Percentiles rank a stretch among this genome's conserved stretches.
These are phyloP conservation scores for Podospora australis DNA, from an alignment of 495 filamentous ascomycete genomes.

Conservation along the genomic window DNA sequence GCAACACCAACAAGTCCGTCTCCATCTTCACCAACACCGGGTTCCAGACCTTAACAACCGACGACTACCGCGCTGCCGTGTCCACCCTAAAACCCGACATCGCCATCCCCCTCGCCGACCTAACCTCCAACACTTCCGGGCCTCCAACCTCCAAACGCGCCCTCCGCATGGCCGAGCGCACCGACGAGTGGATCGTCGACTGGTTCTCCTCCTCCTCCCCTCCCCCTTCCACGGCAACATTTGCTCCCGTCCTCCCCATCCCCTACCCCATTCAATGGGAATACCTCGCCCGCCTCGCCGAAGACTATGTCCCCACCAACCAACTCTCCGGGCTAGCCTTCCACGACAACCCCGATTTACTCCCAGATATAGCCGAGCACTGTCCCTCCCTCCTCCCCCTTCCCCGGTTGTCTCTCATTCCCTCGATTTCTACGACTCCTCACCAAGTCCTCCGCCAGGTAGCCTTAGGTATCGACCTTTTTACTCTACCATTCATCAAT, in stretches of 20 bases:
- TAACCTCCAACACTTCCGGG: conserved; percentile 51
- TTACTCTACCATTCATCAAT: conserved; percentile 68
- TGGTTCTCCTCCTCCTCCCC: conserved; percentile 54
- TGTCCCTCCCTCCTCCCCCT: conserved; percentile 47
- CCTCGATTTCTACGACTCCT: conserved; percentile 58
- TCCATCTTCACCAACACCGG: conserved; percentile 78
- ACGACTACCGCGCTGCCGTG: conserved; percentile 59
- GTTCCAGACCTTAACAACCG: conserved; percentile 60
- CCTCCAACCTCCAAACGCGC: conserved; percentile 60
- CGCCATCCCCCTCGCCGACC: conserved; percentile 68
- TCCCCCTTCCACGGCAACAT: conserved; percentile 43
- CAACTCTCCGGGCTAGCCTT: conserved; percentile 76
- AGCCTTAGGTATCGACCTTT: conserved; percentile 68
- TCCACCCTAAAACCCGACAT: conserved; percentile 70
- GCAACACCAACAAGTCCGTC: conserved; percentile 67
- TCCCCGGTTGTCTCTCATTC: conserved; percentile 68
- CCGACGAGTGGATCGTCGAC: conserved; percentile 68
- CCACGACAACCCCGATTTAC: conserved; percentile 67
- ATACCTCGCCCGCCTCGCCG: conserved; percentile 62
- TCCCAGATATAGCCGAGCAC: conserved; percentile 54
- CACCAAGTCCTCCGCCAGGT: conserved; percentile 70
- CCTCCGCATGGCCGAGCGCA: conserved; percentile 79
- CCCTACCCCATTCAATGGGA: conserved; percentile 65
- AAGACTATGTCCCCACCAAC: conserved; percentile 31
- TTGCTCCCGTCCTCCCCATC: conserved; percentile 77